Percentiles rank a stretch among this genome's conserved stretches.
These are phyloP conservation scores for Hypomontagnella submonticulosa DNA, from an alignment of 495 filamentous ascomycete species.

Conservation along the genomic window DNA sequence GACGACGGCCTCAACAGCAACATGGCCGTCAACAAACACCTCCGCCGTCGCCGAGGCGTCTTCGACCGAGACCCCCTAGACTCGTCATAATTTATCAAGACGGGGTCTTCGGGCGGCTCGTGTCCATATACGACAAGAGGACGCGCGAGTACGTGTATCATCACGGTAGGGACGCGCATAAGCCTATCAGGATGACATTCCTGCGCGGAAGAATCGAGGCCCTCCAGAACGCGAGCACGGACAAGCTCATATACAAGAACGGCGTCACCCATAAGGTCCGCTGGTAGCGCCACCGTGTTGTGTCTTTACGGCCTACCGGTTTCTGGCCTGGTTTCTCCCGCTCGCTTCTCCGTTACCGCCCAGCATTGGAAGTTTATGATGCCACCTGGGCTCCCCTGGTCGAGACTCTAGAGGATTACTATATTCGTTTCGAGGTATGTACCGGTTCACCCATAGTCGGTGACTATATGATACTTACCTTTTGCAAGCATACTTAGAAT, in stretches of 20 bases:
- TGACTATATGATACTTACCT: too few relatives aligned
- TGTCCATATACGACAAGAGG: conserved; percentile 7
- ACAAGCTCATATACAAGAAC: neutral
- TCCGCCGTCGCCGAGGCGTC: too few relatives aligned
- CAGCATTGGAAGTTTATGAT: too few relatives aligned
- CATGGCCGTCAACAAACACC: neutral
- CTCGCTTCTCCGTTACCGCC: too few relatives aligned
- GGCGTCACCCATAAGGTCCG: neutral
- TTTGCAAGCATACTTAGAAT: too few relatives aligned
- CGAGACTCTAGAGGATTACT: too few relatives aligned
- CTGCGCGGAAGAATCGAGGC: neutral
- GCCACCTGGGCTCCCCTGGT: too few relatives aligned
- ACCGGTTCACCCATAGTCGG: too few relatives aligned
- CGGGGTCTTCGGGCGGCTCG: conserved; percentile 4
- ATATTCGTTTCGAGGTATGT: too few relatives aligned
- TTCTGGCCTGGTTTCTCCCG: too few relatives aligned
- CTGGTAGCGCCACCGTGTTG: neutral
- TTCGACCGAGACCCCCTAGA: neutral
- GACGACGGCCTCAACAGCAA: too few relatives aligned
- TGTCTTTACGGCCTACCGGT: neutral
- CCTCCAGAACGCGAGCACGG: neutral
- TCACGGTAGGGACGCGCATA: conserved; percentile 6
- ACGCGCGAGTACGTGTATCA: neutral
- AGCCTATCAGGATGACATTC: conserved; percentile 10
- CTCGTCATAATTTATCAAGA: neutral